Evolutionary conservation across 139 green algal genomes (phyloP).

Genomic region (Zygnema circumcarinatum): DNA sequence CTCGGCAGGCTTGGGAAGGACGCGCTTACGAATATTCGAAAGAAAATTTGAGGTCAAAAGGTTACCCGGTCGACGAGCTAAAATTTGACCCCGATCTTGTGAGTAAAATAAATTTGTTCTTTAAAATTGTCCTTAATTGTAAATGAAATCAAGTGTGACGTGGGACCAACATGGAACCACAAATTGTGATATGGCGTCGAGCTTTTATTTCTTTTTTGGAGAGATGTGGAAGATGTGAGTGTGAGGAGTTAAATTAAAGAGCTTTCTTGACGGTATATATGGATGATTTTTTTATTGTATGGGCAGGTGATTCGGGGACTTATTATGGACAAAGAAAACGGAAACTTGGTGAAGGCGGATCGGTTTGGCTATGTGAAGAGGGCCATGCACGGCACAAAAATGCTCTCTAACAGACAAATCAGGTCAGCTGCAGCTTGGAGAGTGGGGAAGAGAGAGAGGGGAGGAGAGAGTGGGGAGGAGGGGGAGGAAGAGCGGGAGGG

Average conservation of each 20-base stretch:
- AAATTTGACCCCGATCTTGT: constrained; percentile 80
- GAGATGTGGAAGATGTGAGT: too few species aligned
- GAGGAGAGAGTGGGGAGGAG: too few species aligned
- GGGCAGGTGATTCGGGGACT: constrained; percentile 65
- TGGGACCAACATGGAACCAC: too few species aligned
- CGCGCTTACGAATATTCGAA: constrained; percentile 85
- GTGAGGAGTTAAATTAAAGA: too few species aligned
- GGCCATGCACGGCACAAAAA: constrained; percentile 91
- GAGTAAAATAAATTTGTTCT: constrained; percentile 5
- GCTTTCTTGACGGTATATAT: too few species aligned
- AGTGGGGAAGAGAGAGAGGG: constrained; percentile 16
- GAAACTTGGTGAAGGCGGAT: constrained; percentile 81
- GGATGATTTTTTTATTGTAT: not conserved
- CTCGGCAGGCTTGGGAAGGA: constrained; percentile 87
- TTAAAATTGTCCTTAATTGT: too few species aligned
- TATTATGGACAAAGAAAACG: constrained; percentile 80
- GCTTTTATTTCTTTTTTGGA: too few species aligned
- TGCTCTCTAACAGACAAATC: constrained; percentile 73
- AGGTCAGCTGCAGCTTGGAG: constrained; percentile 47
- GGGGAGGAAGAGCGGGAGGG: too few species aligned
- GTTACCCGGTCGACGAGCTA: constrained; percentile 84
- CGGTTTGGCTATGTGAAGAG: constrained; percentile 84
- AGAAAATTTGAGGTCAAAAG: constrained; percentile 71
- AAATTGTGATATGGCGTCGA: too few species aligned
- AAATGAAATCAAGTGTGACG: too few species aligned